A percentile compares a stretch with the other conserved stretches of the same genome.
Conservation (phyloP, 2,329 filamentous ascomycete genomes). For the Alternaria viburni region DNA sequence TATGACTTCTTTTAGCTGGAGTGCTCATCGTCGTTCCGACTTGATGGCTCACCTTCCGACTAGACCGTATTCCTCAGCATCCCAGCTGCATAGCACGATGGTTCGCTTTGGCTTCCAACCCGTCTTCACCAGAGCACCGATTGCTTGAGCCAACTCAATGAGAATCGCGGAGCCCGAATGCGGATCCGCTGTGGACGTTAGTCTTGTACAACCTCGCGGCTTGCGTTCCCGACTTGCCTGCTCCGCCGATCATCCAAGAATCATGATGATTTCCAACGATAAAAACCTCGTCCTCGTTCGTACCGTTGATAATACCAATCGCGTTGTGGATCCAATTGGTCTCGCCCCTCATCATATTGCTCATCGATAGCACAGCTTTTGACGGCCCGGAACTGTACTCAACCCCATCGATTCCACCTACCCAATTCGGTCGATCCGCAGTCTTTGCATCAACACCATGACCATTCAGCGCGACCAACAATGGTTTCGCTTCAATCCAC, state of each 20-base stretch:
- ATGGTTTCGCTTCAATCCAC: slow-evolving; percentile 79
- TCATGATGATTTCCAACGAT: slow-evolving; percentile 61
- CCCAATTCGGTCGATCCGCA: slow-evolving; percentile 45
- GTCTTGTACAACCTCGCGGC: background rate
- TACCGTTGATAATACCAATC: slow-evolving; percentile 70
- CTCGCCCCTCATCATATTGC: slow-evolving; percentile 79
- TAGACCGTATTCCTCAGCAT: slow-evolving; percentile 50
- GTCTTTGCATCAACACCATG: slow-evolving; percentile 66
- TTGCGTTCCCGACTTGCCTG: slow-evolving; percentile 21
- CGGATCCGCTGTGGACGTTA: slow-evolving; percentile 50
- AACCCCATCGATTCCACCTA: slow-evolving; percentile 37
- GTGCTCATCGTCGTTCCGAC: background rate
- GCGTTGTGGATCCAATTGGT: slow-evolving; percentile 79
- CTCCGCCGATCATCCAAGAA: slow-evolving; percentile 61
- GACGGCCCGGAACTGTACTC: slow-evolving; percentile 46
- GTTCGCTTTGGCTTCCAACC: slow-evolving; percentile 56
- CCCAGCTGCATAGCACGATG: slow-evolving; percentile 50
- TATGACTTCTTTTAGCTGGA: slow-evolving; percentile 30
- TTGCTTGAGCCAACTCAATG: slow-evolving; percentile 57
- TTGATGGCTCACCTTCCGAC: slow-evolving; percentile 25
- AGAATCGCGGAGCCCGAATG: slow-evolving; percentile 58
- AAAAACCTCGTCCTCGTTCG: slow-evolving; percentile 62
- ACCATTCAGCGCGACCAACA: slow-evolving; percentile 81
- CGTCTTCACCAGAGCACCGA: slow-evolving; percentile 54
- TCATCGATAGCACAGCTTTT: slow-evolving; percentile 53